Conservation (phyloP, 2,329 filamentous ascomycete species). For the Aspergillus sclerotialis region DNA sequence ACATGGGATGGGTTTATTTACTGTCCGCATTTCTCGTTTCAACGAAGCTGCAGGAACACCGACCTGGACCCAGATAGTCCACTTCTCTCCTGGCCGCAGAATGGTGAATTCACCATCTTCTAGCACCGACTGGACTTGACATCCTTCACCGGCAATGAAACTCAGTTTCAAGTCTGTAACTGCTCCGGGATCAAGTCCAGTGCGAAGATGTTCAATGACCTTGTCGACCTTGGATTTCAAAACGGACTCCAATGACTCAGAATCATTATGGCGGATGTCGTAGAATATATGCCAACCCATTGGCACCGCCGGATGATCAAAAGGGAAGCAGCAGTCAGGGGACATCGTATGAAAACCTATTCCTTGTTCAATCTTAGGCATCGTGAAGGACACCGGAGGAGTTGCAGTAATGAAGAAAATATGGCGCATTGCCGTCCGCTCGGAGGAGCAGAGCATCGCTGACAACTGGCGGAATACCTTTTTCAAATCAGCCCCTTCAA, state of each 20-base stretch:
- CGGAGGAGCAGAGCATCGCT: slow-evolving; percentile 14
- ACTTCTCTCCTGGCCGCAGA: slow-evolving; percentile 26
- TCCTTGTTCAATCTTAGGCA: slow-evolving; percentile 14
- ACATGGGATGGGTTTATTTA: background rate
- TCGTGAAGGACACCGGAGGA: slow-evolving; percentile 10
- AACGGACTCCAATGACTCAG: slow-evolving; percentile 5
- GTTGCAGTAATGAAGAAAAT: slow-evolving; percentile 25
- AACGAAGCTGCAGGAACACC: slow-evolving; percentile 10
- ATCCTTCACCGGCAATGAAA: slow-evolving; percentile 15
- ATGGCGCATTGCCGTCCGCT: slow-evolving; percentile 22
- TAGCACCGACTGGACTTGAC: slow-evolving; percentile 14
- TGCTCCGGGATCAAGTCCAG: slow-evolving; percentile 20
- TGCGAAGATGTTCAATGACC: slow-evolving; percentile 21
- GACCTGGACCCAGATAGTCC: slow-evolving; percentile 21
- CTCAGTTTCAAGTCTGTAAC: slow-evolving; percentile 17
- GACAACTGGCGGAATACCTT: slow-evolving; percentile 18
- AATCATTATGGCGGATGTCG: slow-evolving; percentile 10
- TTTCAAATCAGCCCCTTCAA: slow-evolving; percentile 6
- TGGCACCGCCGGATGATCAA: slow-evolving; percentile 8
- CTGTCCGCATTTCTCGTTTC: slow-evolving; percentile 1
- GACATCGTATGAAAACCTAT: slow-evolving; percentile 29
- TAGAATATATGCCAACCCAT: slow-evolving; percentile 24
- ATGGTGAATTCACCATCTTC: slow-evolving; percentile 11
- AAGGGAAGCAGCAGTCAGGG: slow-evolving; percentile 15
- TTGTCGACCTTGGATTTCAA: slow-evolving; percentile 16